phyloP scores from a whole-genome alignment of 2,329 filamentous ascomycete species.

The Colletotrichum limetticola region DNA sequence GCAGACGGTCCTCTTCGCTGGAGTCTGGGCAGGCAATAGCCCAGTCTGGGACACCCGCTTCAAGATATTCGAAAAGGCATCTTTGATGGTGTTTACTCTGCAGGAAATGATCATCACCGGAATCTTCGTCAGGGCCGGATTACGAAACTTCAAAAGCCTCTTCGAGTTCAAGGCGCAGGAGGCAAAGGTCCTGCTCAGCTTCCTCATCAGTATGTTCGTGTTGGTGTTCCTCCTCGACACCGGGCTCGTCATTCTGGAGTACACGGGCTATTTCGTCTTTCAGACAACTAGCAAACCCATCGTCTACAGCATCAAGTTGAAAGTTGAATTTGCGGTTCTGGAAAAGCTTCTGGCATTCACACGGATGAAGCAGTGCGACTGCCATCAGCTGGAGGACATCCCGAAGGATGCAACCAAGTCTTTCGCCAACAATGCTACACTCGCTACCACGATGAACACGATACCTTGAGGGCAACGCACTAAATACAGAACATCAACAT shows the following conservation, averaged over 20 bases:
- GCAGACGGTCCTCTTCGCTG: conserved; percentile 62
- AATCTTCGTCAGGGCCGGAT: conserved; percentile 49
- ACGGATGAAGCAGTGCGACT: conserved; percentile 15
- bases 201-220: conserved; percentile 52
- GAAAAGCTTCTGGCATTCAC: conserved; percentile 43
- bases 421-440: background rate
- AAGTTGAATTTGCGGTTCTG: conserved; percentile 62
- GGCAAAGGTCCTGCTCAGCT: conserved; percentile 44
- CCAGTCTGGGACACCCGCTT: conserved; percentile 45
- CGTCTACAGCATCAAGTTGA: conserved; percentile 34
- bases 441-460: conserved; percentile 19
- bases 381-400: background rate
- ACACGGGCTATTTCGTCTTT: conserved; percentile 46
- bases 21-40: conserved; percentile 52
- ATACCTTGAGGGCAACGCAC: background rate
- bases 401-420: background rate
- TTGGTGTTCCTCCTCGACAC: conserved; percentile 53
- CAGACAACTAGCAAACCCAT: conserved; percentile 33
- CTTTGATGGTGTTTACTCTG: conserved; percentile 65
- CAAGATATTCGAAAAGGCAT: conserved; percentile 62
- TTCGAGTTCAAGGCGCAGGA: conserved; percentile 29
- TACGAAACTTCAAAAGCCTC: conserved; percentile 21
- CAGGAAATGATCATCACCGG: conserved; percentile 65
- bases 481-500: no score
- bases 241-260: conserved; percentile 49